Evolutionary conservation across 192 early-diverging fungal species (phyloP), one percentile per base, ranked within the genome.

Genomic region (Dissophora globulifera): DNA sequence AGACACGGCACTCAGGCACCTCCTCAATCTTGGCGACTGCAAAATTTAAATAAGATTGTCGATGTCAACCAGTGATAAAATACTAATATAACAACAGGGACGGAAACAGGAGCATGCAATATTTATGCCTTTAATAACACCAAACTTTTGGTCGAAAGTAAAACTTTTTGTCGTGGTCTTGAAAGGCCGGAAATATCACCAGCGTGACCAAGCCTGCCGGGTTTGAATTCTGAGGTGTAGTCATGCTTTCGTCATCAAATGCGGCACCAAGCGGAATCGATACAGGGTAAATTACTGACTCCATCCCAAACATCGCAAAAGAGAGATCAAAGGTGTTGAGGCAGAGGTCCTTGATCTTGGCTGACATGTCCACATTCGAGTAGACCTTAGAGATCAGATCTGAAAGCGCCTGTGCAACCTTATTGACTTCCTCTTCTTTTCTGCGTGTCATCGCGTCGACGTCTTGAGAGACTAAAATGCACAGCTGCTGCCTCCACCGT

Each of bases 401-500:
- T 13, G 23, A 62, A 29, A 62, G 49, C 17, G 22, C 33, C 32
- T 4, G 22, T 15, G 11, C 42, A 32, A 26, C 33, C 3, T 33
- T 5, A 16, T 43, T 29, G 6, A 64, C 62, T 54, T 64, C 51
- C 9, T 17, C 12, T 25, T 51, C n/a, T 40, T 29, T 64, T 30
- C 43, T 64, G 27, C 40, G 1, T 16, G 40, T 23, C 50, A 54
- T 43, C 27, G 23, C 29, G 1, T 54, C 22, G 51, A 30, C 1
- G 47, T 64, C 62, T 13, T 54, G 38, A 43, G 27, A 6, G 15
- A 26, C 35, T 46, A 64, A 10, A 22, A 54, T 10, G 42, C 51
- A 64, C n/a, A 64, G 35, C 20, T 64, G 62, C 20, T 64, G 62
- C 27, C 62, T 53, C 62, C 62, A 64, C 17, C 62, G 62, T 31